Evolutionary conservation across 257 asterid genomes (phyloP).

Genomic region (Solanum lignicaule): DNA sequence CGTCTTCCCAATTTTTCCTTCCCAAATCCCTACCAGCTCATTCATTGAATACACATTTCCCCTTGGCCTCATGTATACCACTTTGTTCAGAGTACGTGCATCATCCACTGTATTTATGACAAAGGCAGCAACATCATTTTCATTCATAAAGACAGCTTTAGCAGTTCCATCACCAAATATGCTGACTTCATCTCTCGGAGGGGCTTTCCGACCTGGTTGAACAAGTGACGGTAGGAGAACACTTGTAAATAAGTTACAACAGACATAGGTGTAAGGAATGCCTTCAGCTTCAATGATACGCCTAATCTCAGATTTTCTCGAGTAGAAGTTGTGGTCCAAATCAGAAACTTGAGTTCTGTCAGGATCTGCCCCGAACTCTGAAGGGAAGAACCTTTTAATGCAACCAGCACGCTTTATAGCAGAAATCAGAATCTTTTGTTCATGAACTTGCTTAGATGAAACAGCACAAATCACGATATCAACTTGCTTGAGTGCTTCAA

Average conservation of each 20-base stretch:
- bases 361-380: slow-evolving; percentile 87
- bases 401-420: slow-evolving; percentile 68
- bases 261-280: slow-evolving; percentile 71
- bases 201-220: slow-evolving; percentile 62
- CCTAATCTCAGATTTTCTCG: slow-evolving; percentile 67
- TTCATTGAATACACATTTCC: slow-evolving; percentile 69
- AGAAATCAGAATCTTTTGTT: slow-evolving; percentile 65
- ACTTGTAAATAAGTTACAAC: slow-evolving; percentile 79
- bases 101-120: slow-evolving; percentile 76
- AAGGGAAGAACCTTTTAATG: slow-evolving; percentile 88
- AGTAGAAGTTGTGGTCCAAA: slow-evolving; percentile 61
- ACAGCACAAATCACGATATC: slow-evolving; percentile 84
- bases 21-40: slow-evolving; percentile 78
- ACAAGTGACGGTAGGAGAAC: slow-evolving; percentile 73
- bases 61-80: slow-evolving; percentile 59
- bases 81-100: slow-evolving; percentile 54
- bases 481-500: slow-evolving; percentile 54
- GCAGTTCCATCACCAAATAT: slow-evolving; percentile 76
- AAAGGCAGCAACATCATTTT: slow-evolving; percentile 80
- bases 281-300: slow-evolving; percentile 66
- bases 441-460: slow-evolving; percentile 49
- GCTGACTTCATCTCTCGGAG: slow-evolving; percentile 69
- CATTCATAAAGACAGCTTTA: slow-evolving; percentile 70
- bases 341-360: slow-evolving; percentile 53
- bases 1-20: slow-evolving; percentile 51